Evolutionary conservation across 495 filamentous ascomycete genomes (phyloP).

Genomic region (Pseudomonodictys pantanalensis): DNA sequence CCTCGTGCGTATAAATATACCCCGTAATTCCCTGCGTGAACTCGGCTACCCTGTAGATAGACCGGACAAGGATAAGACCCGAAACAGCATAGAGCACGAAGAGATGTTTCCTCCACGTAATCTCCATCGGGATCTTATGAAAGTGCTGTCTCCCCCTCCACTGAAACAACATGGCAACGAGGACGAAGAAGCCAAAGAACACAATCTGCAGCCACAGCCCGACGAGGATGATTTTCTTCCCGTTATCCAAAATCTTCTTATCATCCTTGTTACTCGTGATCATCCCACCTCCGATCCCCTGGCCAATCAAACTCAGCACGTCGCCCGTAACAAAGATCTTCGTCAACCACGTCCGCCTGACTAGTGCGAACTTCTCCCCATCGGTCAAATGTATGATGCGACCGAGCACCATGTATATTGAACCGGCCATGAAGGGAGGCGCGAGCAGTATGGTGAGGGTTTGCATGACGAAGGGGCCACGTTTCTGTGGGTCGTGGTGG

Average conservation of each 20-base stretch:
- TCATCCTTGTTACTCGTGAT: conserved; percentile 29
- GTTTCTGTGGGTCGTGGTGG: conserved; percentile 22
- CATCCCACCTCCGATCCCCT: conserved; percentile 44
- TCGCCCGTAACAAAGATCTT: conserved; percentile 49
- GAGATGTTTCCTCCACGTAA: conserved; percentile 54
- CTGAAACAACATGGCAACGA: conserved; percentile 44
- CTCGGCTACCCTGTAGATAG: conserved; percentile 61
- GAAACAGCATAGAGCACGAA: conserved; percentile 52
- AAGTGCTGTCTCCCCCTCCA: conserved; percentile 36
- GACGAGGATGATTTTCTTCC: conserved; percentile 40
- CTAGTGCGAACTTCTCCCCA: conserved; percentile 44
- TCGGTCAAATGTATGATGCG: conserved; percentile 45
- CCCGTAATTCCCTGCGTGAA: conserved; percentile 57
- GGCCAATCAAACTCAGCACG: conserved; percentile 45
- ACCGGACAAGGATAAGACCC: conserved; percentile 59
- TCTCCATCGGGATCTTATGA: conserved; percentile 7
- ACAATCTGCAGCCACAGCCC: conserved; percentile 48
- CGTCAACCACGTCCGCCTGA: conserved; percentile 44
- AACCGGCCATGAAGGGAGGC: conserved; percentile 46
- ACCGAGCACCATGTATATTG: conserved; percentile 49
- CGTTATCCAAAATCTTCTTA: conserved; percentile 1
- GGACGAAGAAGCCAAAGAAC: conserved; percentile 48
- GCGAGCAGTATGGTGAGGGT: conserved; percentile 44
- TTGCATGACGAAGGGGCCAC: conserved; percentile 41
- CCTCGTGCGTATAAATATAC: conserved; percentile 53